Evolutionary conservation across 306 rosid species (phyloP).

Genomic region (Inga oerstediana): DNA sequence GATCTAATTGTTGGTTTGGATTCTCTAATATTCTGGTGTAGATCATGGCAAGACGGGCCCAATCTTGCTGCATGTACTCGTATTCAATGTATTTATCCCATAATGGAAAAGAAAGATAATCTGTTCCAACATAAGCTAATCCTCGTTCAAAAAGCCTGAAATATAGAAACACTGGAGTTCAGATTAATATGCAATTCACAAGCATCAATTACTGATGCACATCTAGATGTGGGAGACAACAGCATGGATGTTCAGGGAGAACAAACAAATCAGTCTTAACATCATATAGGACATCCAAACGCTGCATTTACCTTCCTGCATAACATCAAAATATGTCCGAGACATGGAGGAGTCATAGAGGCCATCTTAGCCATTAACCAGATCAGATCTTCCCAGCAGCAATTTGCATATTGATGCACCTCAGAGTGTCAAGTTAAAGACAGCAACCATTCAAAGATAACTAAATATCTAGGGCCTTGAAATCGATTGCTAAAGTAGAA

Average conservation of each 20-base stretch:
- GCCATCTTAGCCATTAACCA: conserved; percentile 98
- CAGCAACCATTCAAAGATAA: conserved; percentile 63
- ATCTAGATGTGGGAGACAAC: conserved; percentile 66
- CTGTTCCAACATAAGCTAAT: conserved; percentile 93
- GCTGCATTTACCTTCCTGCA: conserved; percentile 99
- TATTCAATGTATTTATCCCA: conserved; percentile 99
- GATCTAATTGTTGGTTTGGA: conserved; percentile 96
- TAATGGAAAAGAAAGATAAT: conserved; percentile 88
- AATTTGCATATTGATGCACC: conserved; percentile 95
- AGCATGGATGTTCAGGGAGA: conserved; percentile 69
- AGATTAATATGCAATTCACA: conserved; percentile 47
- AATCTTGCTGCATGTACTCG: conserved; percentile 96
- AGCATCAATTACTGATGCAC: conserved; percentile 48
- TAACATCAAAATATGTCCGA: conserved; percentile 87
- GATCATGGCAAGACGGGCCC: conserved; percentile 88
- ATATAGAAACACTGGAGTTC: conserved; percentile 34
- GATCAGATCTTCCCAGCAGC: conserved; percentile 99
- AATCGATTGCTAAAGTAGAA: conserved; percentile 40
- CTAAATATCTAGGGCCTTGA: conserved; percentile 62
- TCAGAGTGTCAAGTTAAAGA: conserved; percentile 78
- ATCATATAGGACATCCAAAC: conserved; percentile 92
- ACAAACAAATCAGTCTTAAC: conserved; percentile 89
- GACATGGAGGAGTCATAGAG: conserved; percentile 97
- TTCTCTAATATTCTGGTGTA: conserved; percentile 89
- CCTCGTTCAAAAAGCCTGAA: conserved; percentile 99